Evolutionary conservation across 2,329 filamentous ascomycete species (phyloP).

Genomic region (Helicocarpus griseus): DNA sequence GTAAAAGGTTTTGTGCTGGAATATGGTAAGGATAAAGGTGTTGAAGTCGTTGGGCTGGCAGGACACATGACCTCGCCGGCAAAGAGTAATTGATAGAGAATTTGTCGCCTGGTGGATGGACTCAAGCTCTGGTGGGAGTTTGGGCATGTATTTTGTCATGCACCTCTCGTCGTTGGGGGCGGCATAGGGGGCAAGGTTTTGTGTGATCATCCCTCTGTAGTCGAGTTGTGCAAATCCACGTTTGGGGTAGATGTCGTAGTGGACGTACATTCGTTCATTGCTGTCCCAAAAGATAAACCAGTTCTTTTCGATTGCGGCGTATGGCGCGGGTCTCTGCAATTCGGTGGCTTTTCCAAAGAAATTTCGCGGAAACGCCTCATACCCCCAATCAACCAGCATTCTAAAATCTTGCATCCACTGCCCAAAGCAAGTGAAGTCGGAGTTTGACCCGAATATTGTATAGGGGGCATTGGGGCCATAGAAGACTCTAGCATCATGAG

Average conservation of each 20-base stretch:
- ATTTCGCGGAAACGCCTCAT: conserved; percentile 19
- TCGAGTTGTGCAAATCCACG: conserved; percentile 42
- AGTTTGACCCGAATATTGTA: conserved; percentile 48
- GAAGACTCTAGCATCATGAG: conserved; percentile 51
- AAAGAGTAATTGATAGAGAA: conserved; percentile 47
- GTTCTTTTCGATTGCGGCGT: conserved; percentile 47
- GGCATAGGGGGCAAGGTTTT: conserved; percentile 36
- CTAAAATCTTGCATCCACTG: conserved; percentile 49
- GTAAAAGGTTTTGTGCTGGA: conserved; percentile 46
- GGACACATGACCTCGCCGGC: conserved; percentile 35
- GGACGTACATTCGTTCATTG: conserved; percentile 37
- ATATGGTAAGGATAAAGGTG: conserved; percentile 47
- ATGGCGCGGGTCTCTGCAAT: conserved; percentile 41
- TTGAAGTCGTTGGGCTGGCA: conserved; percentile 39
- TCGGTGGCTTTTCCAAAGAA: conserved; percentile 40
- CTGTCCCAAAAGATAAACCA: conserved; percentile 54
- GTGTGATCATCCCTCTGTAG: conserved; percentile 38
- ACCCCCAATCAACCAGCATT: conserved; percentile 37
- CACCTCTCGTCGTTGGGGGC: conserved; percentile 36
- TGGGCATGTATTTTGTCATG: conserved; percentile 38
- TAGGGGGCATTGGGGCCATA: conserved; percentile 44
- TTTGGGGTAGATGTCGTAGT: conserved; percentile 44
- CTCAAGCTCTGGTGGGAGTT: conserved; percentile 26
- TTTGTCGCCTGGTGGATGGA: conserved; percentile 53
- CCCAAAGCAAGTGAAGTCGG: conserved; percentile 46